Conservation (phyloP, 257 asterid species). For the Petunia axillaris region DNA sequence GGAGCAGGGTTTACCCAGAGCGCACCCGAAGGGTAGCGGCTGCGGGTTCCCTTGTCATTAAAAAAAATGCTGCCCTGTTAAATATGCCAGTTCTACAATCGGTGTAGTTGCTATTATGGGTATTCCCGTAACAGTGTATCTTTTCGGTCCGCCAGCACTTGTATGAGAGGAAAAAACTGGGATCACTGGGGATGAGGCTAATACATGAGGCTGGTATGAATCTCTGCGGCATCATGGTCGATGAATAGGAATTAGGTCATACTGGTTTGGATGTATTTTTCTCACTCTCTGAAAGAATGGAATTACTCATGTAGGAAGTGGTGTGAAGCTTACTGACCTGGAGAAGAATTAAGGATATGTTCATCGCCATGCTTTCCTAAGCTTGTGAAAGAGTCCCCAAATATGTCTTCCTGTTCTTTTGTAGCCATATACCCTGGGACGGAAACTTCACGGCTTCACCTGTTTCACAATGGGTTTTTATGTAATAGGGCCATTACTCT, state of each 20-base stretch:
- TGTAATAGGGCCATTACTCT: neutral
- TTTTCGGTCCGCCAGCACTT: neutral
- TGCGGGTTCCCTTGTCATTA: neutral
- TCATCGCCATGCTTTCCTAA: neutral
- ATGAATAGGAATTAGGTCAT: neutral
- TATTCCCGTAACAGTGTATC: neutral
- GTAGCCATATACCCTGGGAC: neutral
- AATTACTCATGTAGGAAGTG: neutral
- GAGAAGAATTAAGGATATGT: neutral
- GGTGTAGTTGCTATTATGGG: constrained; percentile 1
- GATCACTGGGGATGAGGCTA: neutral
- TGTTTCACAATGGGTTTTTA: neutral
- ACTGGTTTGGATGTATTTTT: neutral
- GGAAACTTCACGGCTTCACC: neutral
- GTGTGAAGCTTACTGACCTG: neutral
- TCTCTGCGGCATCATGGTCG: neutral
- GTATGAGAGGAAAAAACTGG: too few relatives aligned
- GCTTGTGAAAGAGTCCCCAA: neutral
- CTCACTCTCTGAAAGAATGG: neutral
- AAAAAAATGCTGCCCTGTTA: neutral
- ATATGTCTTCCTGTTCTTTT: neutral
- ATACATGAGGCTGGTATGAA: neutral
- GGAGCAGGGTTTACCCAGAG: too few relatives aligned
- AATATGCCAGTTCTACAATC: neutral
- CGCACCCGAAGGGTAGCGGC: too few relatives aligned